phyloP scores from a whole-genome alignment of 192 early-diverging fungal species.

The Umbelopsis sp. region DNA sequence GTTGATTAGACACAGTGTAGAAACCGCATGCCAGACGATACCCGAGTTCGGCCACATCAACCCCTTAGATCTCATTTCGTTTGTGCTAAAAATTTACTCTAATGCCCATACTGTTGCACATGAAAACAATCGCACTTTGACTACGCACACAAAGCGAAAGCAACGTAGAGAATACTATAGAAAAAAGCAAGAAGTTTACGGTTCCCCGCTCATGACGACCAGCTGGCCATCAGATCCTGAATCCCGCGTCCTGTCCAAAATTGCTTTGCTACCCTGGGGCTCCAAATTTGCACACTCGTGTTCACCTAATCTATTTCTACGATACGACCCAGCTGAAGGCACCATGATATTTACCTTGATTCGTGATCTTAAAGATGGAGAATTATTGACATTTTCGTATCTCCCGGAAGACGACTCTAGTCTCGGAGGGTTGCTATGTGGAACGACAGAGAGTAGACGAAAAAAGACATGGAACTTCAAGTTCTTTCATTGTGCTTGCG shows the following conservation, averaged over 20 bases:
- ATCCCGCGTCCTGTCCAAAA: constrained; percentile 19
- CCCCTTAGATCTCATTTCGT: constrained; percentile 10
- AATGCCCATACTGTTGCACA: constrained; percentile 42
- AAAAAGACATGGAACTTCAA: constrained; percentile 33
- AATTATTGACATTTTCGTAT: constrained; percentile 36
- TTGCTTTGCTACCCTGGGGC: constrained; percentile 36
- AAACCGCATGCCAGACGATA: constrained; percentile 1
- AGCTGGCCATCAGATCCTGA: constrained; percentile 6
- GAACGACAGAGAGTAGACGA: constrained; percentile 28
- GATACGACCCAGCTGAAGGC: constrained; percentile 27
- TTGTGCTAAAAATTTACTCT: constrained; percentile 41
- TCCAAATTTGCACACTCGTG: constrained; percentile 45
- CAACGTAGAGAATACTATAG: constrained; percentile 19
- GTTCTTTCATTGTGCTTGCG: constrained; percentile 39
- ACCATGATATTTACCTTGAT: constrained; percentile 33
- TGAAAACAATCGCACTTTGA: constrained; percentile 16
- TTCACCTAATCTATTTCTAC: constrained; percentile 38
- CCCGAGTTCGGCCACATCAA: constrained; percentile 24
- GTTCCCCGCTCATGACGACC: background rate
- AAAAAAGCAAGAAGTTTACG: background rate
- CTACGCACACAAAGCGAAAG: constrained; percentile 29
- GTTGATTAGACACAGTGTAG: constrained; percentile 1
- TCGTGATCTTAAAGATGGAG: constrained; percentile 24
- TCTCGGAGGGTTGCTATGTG: constrained; percentile 40
- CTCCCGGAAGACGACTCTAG: constrained; percentile 39